Percentiles rank a stretch among this genome's conserved stretches.
Conservation (phyloP, 495 filamentous ascomycete species). For the Neurospora cerealis region DNA sequence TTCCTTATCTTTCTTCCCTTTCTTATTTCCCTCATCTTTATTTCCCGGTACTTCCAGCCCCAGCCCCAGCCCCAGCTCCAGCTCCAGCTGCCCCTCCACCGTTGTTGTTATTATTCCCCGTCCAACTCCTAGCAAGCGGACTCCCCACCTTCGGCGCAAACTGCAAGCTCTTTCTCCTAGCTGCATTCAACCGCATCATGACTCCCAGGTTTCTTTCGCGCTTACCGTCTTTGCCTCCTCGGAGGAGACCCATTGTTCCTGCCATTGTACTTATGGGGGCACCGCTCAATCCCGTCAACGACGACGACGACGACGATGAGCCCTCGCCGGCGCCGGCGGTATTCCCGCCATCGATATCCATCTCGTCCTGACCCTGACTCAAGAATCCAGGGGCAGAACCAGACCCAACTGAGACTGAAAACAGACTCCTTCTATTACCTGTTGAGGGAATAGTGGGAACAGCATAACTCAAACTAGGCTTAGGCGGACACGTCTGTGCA, state of each 20-base stretch:
- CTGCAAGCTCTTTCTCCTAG: constrained; percentile 71
- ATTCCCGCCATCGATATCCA: neutral
- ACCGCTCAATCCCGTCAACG: no score
- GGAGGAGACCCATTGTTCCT: constrained; percentile 16
- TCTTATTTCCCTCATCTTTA: neutral
- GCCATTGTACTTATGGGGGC: neutral
- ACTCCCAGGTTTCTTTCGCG: constrained; percentile 39
- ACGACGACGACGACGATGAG: neutral
- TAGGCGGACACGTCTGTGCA: constrained; percentile 55
- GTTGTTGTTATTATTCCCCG: neutral
- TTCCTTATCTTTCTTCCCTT: no score
- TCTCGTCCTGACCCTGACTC: neutral
- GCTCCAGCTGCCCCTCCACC: neutral
- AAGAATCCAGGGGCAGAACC: neutral
- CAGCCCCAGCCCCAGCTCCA: neutral
- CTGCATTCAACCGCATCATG: constrained; percentile 58
- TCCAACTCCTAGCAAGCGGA: constrained; percentile 51
- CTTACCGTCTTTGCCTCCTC: neutral
- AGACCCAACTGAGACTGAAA: neutral
- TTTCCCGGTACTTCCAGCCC: neutral
- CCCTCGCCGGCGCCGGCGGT: no score
- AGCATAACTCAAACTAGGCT: constrained; percentile 24
- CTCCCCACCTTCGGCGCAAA: constrained; percentile 72
- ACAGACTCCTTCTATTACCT: neutral
- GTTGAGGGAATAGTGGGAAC: neutral